Evolutionary conservation across 1,284 basidiomycete species (phyloP).

Genomic region (Tremellales sp.): DNA sequence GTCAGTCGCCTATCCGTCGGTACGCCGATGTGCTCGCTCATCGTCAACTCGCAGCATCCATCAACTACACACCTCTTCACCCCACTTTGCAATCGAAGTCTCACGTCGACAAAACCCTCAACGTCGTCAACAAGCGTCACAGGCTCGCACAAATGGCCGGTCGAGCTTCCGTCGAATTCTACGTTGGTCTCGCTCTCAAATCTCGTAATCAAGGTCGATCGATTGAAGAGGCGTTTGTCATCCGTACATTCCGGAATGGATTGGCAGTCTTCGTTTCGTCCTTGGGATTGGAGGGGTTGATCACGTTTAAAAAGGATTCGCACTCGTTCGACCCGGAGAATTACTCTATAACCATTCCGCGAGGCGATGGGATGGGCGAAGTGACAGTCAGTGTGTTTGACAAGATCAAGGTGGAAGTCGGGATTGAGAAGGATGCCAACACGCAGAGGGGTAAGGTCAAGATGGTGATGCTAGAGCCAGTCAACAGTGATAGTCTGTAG

Average conservation of each 20-base stretch:
- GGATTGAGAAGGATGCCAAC: constrained; percentile 90
- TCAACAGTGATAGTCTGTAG: constrained; percentile 37
- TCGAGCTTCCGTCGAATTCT: constrained; percentile 93
- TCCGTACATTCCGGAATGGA: constrained; percentile 90
- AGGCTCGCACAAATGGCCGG: constrained; percentile 96
- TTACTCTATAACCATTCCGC: constrained; percentile 74
- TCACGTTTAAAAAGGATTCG: constrained; percentile 82
- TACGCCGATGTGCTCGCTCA: constrained; percentile 96
- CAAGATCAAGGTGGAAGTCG: constrained; percentile 81
- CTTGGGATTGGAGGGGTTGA: constrained; percentile 93
- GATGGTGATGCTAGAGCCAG: constrained; percentile 41
- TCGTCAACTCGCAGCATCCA: constrained; percentile 87
- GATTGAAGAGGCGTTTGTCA: constrained; percentile 87
- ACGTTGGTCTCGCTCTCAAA: constrained; percentile 88
- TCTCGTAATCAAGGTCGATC: constrained; percentile 56
- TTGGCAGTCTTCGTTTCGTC: constrained; percentile 91
- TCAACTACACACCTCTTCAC: constrained; percentile 78
- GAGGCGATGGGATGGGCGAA: constrained; percentile 45
- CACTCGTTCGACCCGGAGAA: constrained; percentile 85
- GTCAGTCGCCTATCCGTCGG: constrained; percentile 74
- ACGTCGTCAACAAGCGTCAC: constrained; percentile 86
- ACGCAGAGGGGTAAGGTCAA: constrained; percentile 89
- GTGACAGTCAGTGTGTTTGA: constrained; percentile 81
- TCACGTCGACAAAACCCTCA: constrained; percentile 81
- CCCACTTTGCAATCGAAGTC: constrained; percentile 80